These are phyloP conservation scores for Globisporangium okanoganense DNA, from an alignment of 352 stramenopile genomes.

Conservation along the genomic window DNA sequence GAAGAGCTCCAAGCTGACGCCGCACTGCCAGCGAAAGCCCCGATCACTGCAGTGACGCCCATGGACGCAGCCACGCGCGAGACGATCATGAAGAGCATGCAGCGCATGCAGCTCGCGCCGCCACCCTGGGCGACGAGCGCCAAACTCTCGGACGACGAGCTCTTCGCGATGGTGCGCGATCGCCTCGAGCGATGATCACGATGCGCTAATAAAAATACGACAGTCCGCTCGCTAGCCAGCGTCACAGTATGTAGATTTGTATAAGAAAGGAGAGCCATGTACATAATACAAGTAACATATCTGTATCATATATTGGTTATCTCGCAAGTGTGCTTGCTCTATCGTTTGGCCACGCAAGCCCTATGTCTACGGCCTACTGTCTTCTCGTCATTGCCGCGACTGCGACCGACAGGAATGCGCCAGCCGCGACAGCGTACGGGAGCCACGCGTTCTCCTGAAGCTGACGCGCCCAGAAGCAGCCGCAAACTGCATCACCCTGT, in stretches of 20 bases:
- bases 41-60: not conserved
- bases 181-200: conserved; percentile 17
- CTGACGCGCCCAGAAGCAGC: not conserved
- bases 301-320: not conserved
- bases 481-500: not conserved
- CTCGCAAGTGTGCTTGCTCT: conserved; percentile 1
- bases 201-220: too few species aligned
- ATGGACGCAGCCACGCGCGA: conserved; percentile 31
- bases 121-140: conserved; percentile 39
- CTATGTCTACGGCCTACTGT: not conserved
- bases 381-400: conserved; percentile 14
- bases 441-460: conserved; percentile 7
- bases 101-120: conserved; percentile 35
- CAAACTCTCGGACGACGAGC: conserved; percentile 48
- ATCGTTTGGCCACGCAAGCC: not conserved
- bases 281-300: too few species aligned
- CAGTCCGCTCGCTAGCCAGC: too few species aligned
- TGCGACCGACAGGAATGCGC: conserved; percentile 11
- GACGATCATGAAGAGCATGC: conserved; percentile 57
- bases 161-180: conserved; percentile 45
- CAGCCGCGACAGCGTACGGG: conserved; percentile 1
- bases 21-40: not conserved
- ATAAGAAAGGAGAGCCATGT: not conserved
- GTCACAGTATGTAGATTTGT: too few species aligned
- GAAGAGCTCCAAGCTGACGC: conserved; percentile 5